phyloP scores from a whole-genome alignment of 345 rosid genomes.

The Lenwebbia sp. region DNA sequence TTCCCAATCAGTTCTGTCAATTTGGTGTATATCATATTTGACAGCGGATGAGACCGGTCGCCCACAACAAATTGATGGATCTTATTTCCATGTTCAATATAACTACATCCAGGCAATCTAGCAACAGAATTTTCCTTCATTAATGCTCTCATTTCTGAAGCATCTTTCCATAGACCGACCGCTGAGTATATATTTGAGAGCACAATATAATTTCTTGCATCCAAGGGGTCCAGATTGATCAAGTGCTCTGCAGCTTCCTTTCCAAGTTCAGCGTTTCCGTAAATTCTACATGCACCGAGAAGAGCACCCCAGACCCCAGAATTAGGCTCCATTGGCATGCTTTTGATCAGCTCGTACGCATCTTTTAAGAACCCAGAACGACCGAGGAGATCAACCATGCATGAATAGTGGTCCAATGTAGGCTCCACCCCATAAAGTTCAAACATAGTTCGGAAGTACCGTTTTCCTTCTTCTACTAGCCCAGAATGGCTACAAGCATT shows the following conservation, averaged over 20 bases:
- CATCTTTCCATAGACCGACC: conserved; percentile 49
- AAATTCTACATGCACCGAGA: conserved; percentile 62
- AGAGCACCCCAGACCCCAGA: conserved; percentile 76
- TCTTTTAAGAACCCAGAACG: conserved; percentile 49
- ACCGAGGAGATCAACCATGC: conserved; percentile 72
- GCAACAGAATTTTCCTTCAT: conserved; percentile 46
- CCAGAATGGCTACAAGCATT: conserved; percentile 75
- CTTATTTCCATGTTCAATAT: conserved; percentile 40
- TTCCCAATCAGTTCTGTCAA: conserved; percentile 32
- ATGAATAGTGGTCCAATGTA: conserved; percentile 59
- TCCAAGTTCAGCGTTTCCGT: conserved; percentile 32
- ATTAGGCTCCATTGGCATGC: conserved; percentile 63
- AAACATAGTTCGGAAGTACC: conserved; percentile 41
- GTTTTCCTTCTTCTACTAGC: conserved; percentile 43
- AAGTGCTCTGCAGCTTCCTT: conserved; percentile 43
- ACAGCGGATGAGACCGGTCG: conserved; percentile 50
- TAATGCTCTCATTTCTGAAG: conserved; percentile 34
- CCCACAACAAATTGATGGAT: conserved; percentile 47
- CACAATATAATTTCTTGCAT: conserved; percentile 55
- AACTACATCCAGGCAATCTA: conserved; percentile 56
- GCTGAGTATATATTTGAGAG: conserved; percentile 63
- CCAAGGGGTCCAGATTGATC: conserved; percentile 43
- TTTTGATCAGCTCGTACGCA: conserved; percentile 37
- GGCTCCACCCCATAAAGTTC: conserved; percentile 28
- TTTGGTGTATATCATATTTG: conserved; percentile 35